Percentiles rank a stretch among this genome's conserved stretches.
phyloP scores from a whole-genome alignment of 225 moss, liverwort and hornwort genomes.

The Pleurozium schreberi region DNA sequence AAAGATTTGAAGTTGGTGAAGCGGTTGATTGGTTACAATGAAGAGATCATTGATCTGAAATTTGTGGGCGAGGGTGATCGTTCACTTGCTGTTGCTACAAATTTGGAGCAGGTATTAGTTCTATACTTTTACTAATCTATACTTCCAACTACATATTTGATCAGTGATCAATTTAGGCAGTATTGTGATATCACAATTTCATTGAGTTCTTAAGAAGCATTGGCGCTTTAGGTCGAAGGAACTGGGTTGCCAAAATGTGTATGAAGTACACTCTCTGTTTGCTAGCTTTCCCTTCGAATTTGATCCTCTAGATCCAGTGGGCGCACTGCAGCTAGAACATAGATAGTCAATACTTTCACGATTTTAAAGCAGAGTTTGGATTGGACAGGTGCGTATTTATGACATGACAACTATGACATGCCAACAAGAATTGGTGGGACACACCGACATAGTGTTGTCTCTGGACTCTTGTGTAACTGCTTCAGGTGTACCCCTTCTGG shows the following conservation, averaged over 20 bases:
- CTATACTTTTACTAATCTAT: not conserved
- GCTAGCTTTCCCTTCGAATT: not conserved
- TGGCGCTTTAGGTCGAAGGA: not conserved
- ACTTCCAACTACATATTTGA: not conserved
- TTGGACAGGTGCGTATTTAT: conserved; percentile 70
- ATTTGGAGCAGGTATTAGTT: conserved; percentile 76
- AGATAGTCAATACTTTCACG: not conserved
- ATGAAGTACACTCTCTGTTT: not conserved
- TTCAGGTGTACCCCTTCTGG: conserved; percentile 56
- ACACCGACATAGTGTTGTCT: conserved; percentile 86
- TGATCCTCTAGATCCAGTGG: not conserved
- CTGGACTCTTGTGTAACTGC: conserved; percentile 68
- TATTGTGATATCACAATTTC: not conserved
- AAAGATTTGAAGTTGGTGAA: conserved; percentile 56
- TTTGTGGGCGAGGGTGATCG: conserved; percentile 56
- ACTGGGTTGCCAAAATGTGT: not conserved
- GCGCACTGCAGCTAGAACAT: not conserved
- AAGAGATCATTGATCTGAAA: conserved; percentile 87
- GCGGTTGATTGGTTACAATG: conserved; percentile 89
- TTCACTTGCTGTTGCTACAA: conserved; percentile 85
- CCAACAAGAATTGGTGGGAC: conserved; percentile 77
- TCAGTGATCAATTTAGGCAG: not conserved
- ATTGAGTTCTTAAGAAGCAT: not conserved
- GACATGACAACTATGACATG: conserved; percentile 82
- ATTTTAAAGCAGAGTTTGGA: conserved; percentile 1